Conservation (phyloP, 257 asterid genomes). For the Dorcoceras hygrometricum region DNA sequence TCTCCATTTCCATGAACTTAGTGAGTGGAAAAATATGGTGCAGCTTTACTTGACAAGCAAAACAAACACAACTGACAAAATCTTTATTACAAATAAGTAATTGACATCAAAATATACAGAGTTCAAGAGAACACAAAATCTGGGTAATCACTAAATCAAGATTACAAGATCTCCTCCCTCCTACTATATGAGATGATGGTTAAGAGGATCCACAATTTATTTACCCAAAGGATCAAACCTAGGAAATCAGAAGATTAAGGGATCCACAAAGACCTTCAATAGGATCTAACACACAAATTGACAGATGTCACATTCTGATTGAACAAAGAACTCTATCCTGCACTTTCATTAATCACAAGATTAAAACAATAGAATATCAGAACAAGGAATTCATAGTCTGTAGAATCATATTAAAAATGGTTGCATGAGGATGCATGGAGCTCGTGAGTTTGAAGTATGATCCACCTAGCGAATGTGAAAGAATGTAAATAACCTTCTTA, state of each 20-base stretch:
- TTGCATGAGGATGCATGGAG: neutral
- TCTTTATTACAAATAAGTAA: no score
- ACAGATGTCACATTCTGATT: neutral
- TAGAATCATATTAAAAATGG: neutral
- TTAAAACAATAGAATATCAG: no score
- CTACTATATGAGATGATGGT: no score
- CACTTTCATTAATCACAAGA: neutral
- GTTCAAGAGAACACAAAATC: neutral
- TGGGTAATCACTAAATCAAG: neutral
- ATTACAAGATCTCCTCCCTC: neutral
- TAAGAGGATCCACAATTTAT: neutral
- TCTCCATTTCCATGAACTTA: no score
- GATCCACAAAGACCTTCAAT: no score
- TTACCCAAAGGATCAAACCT: neutral
- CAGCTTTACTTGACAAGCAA: no score
- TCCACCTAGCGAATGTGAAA: neutral
- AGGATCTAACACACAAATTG: no score
- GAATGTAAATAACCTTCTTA: slow-evolving; percentile 58
- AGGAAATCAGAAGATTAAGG: no score
- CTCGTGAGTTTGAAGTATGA: neutral
- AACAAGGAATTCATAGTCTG: neutral
- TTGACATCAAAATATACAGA: no score
- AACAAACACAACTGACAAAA: no score
- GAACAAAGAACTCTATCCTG: neutral
- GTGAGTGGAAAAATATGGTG: no score